Evolutionary conservation across 306 rosid species (phyloP).

Genomic region (Citrullus amarus): DNA sequence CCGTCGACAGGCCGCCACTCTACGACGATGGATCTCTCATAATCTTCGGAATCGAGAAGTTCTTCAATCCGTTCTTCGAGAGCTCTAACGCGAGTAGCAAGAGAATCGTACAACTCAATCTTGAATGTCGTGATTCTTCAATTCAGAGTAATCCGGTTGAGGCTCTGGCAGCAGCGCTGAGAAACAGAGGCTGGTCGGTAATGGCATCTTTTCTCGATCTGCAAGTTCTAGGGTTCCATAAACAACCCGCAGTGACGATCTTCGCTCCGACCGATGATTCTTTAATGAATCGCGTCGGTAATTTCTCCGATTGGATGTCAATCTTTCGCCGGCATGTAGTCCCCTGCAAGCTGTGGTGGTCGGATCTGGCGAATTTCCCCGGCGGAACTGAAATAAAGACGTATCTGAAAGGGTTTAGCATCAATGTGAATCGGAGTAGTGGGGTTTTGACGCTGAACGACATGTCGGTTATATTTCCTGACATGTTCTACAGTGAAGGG

Average conservation of each 20-base stretch:
- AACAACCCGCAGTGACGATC: conserved; percentile 22
- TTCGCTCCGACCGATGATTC: conserved; percentile 30
- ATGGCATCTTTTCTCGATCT: conserved; percentile 30
- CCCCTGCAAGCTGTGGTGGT: conserved; percentile 44
- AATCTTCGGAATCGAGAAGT: conserved; percentile 20
- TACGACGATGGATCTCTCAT: conserved; percentile 31
- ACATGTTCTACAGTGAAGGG: conserved; percentile 23
- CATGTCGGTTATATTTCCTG: conserved; percentile 24
- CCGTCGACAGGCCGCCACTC: conserved; percentile 23
- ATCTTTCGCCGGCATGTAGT: conserved; percentile 34
- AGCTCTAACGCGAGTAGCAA: neutral
- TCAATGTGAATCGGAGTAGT: conserved; percentile 18
- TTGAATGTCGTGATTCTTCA: conserved; percentile 1
- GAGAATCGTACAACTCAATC: neutral
- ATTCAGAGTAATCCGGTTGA: neutral
- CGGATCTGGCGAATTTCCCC: conserved; percentile 14
- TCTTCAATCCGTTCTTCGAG: conserved; percentile 35
- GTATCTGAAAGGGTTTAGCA: conserved; percentile 19
- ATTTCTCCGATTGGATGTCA: conserved; percentile 12
- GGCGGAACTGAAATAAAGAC: conserved; percentile 27
- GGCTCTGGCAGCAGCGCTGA: conserved; percentile 8
- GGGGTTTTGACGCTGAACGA: conserved; percentile 25
- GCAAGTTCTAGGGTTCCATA: conserved; percentile 17
- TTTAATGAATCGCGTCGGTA: neutral
- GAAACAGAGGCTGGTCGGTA: conserved; percentile 21